Percentiles rank a stretch among this genome's conserved stretches.
These are phyloP conservation scores for Diversispora epigaea DNA, from an alignment of 192 early-diverging fungal genomes.

Conservation along the genomic window DNA sequence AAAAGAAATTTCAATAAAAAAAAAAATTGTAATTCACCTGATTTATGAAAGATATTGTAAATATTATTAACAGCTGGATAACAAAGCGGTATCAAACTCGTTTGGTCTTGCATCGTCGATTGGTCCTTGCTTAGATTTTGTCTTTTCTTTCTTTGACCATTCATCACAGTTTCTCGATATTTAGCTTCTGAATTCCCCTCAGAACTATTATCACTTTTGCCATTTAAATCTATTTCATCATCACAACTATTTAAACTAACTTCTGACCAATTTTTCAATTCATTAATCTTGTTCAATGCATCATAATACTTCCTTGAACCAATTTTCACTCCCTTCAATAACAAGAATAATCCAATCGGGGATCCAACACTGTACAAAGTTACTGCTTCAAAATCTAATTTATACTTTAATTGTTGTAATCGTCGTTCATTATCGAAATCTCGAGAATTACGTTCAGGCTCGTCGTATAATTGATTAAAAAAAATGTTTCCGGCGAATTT, in stretches of 20 bases:
- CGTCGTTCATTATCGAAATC: not conserved
- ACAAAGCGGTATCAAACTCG: constrained; percentile 41
- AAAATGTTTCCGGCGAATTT: no score
- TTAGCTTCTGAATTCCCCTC: no score
- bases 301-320: constrained; percentile 39
- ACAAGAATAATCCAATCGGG: constrained; percentile 75
- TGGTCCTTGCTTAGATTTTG: no score
- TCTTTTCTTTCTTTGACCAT: no score
- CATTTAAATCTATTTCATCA: not conserved
- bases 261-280: not conserved
- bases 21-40: not conserved
- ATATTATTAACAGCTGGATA: constrained; percentile 68
- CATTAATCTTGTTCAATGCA: not conserved
- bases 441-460: no score
- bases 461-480: no score
- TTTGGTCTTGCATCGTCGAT: not conserved
- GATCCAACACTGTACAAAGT: constrained; percentile 83
- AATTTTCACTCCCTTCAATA: constrained; percentile 73
- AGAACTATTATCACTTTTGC: not conserved
- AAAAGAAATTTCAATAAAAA: not conserved
- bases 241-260: not conserved
- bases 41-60: constrained; percentile 80
- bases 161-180: no score
- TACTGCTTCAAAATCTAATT: constrained; percentile 67
- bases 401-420: constrained; percentile 36